phyloP scores from a whole-genome alignment of 371 early-diverging fungal genomes.

The Rhizopus delemar region DNA sequence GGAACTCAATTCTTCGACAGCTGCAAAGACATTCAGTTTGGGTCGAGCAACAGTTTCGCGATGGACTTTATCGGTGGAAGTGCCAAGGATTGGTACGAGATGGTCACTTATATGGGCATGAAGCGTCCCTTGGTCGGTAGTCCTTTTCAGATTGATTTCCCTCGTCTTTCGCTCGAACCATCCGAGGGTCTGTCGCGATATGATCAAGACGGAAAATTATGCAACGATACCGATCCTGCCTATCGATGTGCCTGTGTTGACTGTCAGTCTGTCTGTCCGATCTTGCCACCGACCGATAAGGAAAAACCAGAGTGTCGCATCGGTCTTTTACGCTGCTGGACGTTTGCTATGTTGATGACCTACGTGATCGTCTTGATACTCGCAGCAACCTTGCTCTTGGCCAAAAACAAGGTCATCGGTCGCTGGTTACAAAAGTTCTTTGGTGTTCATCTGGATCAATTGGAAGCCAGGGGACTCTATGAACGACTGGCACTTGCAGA shows the following conservation, averaged over 20 bases:
- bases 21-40: slow-evolving; percentile 78
- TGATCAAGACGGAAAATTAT: slow-evolving; percentile 48
- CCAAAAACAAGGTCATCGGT: slow-evolving; percentile 18
- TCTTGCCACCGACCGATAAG: slow-evolving; percentile 53
- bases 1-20: slow-evolving; percentile 69
- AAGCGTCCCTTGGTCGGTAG: slow-evolving; percentile 64
- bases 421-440: slow-evolving; percentile 20
- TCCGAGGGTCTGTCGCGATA: slow-evolving; percentile 33
- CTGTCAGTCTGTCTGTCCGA: slow-evolving; percentile 63
- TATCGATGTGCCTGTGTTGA: slow-evolving; percentile 77
- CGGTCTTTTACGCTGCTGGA: slow-evolving; percentile 58
- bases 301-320: slow-evolving; percentile 57
- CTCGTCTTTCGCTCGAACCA: slow-evolving; percentile 32
- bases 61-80: slow-evolving; percentile 81
- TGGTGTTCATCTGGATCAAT: slow-evolving; percentile 23
- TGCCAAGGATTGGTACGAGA: slow-evolving; percentile 66
- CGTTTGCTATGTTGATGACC: slow-evolving; percentile 55
- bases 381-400: slow-evolving; percentile 29
- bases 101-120: slow-evolving; percentile 68
- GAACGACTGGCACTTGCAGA: slow-evolving; percentile 56
- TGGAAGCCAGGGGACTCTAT: slow-evolving; percentile 45
- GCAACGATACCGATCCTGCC: slow-evolving; percentile 60
- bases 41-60: slow-evolving; percentile 65
- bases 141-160: slow-evolving; percentile 73
- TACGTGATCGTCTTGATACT: slow-evolving; percentile 48